phyloP scores from a whole-genome alignment of 2,329 filamentous ascomycete genomes.

The Diaporthe longicolla region DNA sequence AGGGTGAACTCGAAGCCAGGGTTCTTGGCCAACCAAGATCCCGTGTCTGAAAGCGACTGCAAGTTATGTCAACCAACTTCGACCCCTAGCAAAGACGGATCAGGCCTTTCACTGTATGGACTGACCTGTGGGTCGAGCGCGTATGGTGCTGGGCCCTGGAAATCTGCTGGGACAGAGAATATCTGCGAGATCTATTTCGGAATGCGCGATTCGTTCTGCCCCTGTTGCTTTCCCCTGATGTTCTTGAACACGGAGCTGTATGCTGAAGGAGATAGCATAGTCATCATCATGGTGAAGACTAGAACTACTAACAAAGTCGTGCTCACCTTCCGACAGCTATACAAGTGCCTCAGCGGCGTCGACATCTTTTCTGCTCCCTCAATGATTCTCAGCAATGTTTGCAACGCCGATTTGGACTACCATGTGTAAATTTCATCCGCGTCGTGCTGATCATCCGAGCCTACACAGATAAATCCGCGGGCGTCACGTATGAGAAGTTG shows the following conservation, averaged over 20 bases:
- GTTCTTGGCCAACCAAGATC: constrained; percentile 47
- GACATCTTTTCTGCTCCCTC: too few species aligned
- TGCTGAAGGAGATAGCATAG: neutral
- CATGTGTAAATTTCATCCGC: neutral
- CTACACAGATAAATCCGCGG: neutral
- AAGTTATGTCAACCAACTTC: neutral
- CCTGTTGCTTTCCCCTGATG: neutral
- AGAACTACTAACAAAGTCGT: neutral
- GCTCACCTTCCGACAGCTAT: neutral
- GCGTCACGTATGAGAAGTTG: neutral
- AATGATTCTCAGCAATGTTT: neutral
- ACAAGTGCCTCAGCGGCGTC: neutral
- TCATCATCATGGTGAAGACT: neutral
- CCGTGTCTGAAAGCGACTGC: constrained; percentile 43
- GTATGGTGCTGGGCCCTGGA: neutral
- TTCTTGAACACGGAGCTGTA: neutral
- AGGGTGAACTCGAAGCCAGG: constrained; percentile 46
- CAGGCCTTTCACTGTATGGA: neutral
- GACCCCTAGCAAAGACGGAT: too few species aligned
- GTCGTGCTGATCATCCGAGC: neutral
- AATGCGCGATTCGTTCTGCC: constrained; percentile 6
- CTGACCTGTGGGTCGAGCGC: neutral
- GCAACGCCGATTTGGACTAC: neutral
- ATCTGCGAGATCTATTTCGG: constrained; percentile 50
- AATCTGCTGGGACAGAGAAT: constrained; percentile 42